Percentiles rank a stretch among this genome's conserved stretches.
phyloP scores from a whole-genome alignment of 148 eudicot genomes.

The Rhododendron williamsianum region DNA sequence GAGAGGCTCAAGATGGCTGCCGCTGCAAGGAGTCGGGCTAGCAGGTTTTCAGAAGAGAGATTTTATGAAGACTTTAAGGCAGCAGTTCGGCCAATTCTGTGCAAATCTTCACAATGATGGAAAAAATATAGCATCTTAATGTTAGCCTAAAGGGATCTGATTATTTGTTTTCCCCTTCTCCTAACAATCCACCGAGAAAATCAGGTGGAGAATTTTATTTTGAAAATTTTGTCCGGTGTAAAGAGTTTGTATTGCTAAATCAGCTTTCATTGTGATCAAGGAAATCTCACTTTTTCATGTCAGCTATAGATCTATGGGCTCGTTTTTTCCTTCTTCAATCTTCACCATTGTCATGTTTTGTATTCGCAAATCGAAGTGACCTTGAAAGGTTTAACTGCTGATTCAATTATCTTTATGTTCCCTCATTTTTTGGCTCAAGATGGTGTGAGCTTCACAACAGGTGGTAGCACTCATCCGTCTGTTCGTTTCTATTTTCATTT shows the following conservation, averaged over 20 bases:
- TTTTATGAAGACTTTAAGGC: constrained; percentile 78
- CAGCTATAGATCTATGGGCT: not conserved
- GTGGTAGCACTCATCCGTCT: not conserved
- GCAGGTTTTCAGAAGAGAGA: constrained; percentile 65
- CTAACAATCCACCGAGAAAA: not conserved
- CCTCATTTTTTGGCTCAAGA: not conserved
- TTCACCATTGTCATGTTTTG: not conserved
- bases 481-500: not conserved
- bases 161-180: not conserved
- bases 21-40: constrained; percentile 85
- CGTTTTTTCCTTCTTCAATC: not conserved
- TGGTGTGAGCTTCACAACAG: not conserved
- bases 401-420: not conserved
- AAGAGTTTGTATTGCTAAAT: not conserved
- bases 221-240: not conserved
- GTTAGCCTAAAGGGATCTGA: not conserved
- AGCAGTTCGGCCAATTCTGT: constrained; percentile 45
- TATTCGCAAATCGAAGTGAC: not conserved
- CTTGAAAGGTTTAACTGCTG: not conserved
- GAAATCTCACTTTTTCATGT: not conserved
- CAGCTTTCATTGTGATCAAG: not conserved
- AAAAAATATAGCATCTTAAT: not conserved
- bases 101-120: constrained; percentile 17
- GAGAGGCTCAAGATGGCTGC: constrained; percentile 68
- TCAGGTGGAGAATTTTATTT: not conserved